A percentile compares a stretch with the other conserved stretches of the same genome.
Evolutionary conservation across 257 asterid species (phyloP).

Genomic region (Rehmannia glutinosa): DNA sequence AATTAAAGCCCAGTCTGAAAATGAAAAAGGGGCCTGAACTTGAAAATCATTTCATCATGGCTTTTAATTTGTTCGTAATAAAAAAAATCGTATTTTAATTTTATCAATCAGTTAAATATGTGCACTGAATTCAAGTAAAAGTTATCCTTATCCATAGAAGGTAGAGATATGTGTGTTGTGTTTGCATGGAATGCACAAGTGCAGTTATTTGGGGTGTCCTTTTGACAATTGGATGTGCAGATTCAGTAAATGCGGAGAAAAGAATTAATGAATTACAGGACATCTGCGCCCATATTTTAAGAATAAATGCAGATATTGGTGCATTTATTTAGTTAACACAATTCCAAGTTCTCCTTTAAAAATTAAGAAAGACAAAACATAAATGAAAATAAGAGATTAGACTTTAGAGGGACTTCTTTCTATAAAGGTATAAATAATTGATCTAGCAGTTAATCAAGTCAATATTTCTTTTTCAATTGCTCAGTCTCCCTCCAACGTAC

Average conservation of each 20-base stretch:
- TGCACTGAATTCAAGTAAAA: constrained; percentile 42
- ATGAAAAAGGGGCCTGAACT: not conserved
- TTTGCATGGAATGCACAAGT: not conserved
- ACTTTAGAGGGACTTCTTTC: too few relatives aligned
- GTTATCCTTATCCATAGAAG: constrained; percentile 40
- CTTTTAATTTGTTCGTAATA: not conserved
- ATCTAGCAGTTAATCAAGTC: too few relatives aligned
- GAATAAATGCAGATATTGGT: not conserved
- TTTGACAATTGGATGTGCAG: not conserved
- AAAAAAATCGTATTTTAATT: not conserved
- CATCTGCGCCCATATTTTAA: not conserved
- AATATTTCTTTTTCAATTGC: too few relatives aligned
- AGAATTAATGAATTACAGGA: too few relatives aligned
- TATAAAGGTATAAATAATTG: too few relatives aligned
- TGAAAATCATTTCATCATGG: not conserved
- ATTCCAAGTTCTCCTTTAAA: too few relatives aligned
- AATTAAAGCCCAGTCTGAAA: not conserved
- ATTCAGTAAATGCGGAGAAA: not conserved
- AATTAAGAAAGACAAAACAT: too few relatives aligned
- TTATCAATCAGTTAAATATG: not conserved
- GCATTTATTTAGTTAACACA: not conserved
- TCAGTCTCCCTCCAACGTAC: too few relatives aligned
- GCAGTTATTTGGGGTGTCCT: too few relatives aligned
- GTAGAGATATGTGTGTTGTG: not conserved
- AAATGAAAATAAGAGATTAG: too few relatives aligned